Evolutionary conservation across 2,329 filamentous ascomycete species (phyloP).

Genomic region (Didymella segeticola): DNA sequence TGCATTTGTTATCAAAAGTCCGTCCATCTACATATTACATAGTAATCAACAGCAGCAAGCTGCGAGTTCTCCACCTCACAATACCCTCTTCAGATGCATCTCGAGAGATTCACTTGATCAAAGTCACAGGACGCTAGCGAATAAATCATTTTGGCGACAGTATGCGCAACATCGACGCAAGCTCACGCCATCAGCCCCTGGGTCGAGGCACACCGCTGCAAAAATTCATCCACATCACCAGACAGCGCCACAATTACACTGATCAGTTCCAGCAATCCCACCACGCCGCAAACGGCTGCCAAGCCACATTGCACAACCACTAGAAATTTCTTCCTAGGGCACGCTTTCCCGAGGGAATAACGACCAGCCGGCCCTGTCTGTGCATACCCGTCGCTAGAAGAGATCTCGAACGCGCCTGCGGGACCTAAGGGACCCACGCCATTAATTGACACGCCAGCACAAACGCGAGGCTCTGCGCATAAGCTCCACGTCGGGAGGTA

Average conservation of each 20-base stretch:
- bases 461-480: conserved; percentile 3
- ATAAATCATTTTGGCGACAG: conserved; percentile 1
- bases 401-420: conserved; percentile 19
- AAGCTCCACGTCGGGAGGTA: conserved; percentile 1
- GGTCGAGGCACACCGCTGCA: conserved; percentile 8
- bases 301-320: conserved; percentile 11
- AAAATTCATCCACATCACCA: conserved; percentile 14
- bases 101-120: background rate
- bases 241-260: conserved; percentile 14
- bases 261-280: background rate
- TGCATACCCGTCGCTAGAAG: conserved; percentile 21
- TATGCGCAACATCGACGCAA: conserved; percentile 5
- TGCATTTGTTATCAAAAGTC: conserved; percentile 11
- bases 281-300: conserved; percentile 19
- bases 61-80: background rate
- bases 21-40: background rate
- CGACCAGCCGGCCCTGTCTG: conserved; percentile 2
- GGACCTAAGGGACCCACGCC: conserved; percentile 14
- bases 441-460: conserved; percentile 7
- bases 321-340: conserved; percentile 11
- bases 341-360: background rate
- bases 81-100: background rate
- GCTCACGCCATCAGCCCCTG: conserved; percentile 9
- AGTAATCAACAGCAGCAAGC: conserved; percentile 9
- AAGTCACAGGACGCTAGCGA: background rate